Base-by-base conservation (phyloP, 2,329 filamentous ascomycete species). In the Didymella glomerata region DNA sequence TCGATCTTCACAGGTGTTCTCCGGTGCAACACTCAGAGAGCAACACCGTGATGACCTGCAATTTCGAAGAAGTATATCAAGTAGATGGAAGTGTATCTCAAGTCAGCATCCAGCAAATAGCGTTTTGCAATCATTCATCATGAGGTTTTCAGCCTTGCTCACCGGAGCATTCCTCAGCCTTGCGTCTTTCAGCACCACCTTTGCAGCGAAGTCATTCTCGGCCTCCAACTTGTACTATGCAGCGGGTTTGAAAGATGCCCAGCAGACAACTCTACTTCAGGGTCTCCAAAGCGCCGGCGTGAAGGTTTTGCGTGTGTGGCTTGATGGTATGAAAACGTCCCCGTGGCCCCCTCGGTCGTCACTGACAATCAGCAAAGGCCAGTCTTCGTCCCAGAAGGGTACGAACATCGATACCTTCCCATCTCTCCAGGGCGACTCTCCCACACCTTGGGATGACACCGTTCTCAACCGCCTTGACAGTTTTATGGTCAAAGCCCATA, bases 381-480 rank as follows among this genome's bases (percentile, higher is more conserved):
- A 63, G 30, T 51, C 48, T 9, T 41, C 45, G 9, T 44, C 44
- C 36, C 49, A 49, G 2, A 63, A 63, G 24, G 60, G 60, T n/a
- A 63, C 60, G 2, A 16, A 32, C 2, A 63, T 63, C 9, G 53
- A 63, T 20, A 4, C 34, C 1, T 63, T 60, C 16, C 25, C 36
- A 7, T 14, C 36, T 9, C 54, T 63, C 1, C 52, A 63, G 13
- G 52, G 48, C n/a, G 53, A 60, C 30, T 56, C 42, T 7, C 60
- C 60, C 9, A 18, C 49, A 14, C 36, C 52, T 6, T 60, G 48
- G 47, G 41, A 60, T 16, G 53, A 63, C 41, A 60, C 56, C 2
- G 60, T 63, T 6, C 47, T 63, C 16, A 54, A 57, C 9, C 60
- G 56, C 13, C 60, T 63, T 16, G 60, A 63, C 20, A 48, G 46